A percentile compares a stretch with the other conserved stretches of the same genome.
phyloP scores from a whole-genome alignment of 1,284 basidiomycete species.

The Fomitopsis betulina region DNA sequence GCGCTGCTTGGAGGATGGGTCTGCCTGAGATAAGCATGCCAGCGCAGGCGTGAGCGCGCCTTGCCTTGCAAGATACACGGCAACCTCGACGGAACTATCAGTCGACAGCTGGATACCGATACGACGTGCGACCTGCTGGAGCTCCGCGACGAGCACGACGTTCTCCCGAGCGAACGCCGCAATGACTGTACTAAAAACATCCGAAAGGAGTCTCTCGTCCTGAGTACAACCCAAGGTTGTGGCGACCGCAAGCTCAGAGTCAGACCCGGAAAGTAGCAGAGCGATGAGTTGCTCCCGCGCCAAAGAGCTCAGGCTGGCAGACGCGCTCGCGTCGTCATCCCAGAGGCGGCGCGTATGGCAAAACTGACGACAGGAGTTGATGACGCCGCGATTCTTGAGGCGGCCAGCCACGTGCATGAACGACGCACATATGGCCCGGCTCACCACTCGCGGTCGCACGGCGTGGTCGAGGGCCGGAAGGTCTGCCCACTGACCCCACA shows the following conservation, averaged over 20 bases:
- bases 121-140: constrained; percentile 9
- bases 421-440: constrained; percentile 35
- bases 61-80: constrained; percentile 8
- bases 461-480: constrained; percentile 13
- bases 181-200: constrained; percentile 10
- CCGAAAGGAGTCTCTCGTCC: constrained; percentile 6
- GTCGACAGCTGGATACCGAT: constrained; percentile 8
- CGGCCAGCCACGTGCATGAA: constrained; percentile 43
- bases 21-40: constrained; percentile 6
- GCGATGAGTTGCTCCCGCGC: constrained; percentile 15
- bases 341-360: constrained; percentile 8
- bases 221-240: constrained; percentile 10
- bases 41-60: constrained; percentile 5
- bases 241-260: constrained; percentile 14
- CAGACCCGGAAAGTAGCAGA: constrained; percentile 10
- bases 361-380: constrained; percentile 24
- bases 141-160: constrained; percentile 13
- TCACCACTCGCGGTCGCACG: constrained; percentile 21
- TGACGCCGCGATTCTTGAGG: constrained; percentile 33
- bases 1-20: constrained; percentile 10
- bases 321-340: background rate
- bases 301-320: constrained; percentile 6
- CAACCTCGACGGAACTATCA: constrained; percentile 7
- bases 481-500: constrained; percentile 40
- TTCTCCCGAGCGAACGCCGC: constrained; percentile 6